These are phyloP conservation scores for Phanerodontia chrysosporium DNA, from an alignment of 768 basidiomycete species.

Conservation along the genomic window DNA sequence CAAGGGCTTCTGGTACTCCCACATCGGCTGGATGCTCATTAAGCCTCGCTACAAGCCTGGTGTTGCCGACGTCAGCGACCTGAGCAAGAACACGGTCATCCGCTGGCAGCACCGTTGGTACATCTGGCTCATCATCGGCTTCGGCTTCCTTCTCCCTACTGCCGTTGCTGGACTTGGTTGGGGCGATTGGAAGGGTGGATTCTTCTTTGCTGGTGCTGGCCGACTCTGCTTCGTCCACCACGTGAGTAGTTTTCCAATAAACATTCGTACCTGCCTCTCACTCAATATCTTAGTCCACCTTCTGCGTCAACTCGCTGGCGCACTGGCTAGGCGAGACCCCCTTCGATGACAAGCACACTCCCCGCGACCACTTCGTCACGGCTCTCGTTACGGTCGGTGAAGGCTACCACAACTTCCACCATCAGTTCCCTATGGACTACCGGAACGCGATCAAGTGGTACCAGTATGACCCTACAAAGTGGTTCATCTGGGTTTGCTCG, in stretches of 20 bases:
- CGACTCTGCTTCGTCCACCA: conserved; percentile 86
- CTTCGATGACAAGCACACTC: conserved; percentile 94
- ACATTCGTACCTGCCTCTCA: conserved; percentile 2
- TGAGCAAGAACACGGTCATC: conserved; percentile 75
- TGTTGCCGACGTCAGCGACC: conserved; percentile 84
- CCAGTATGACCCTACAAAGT: conserved; percentile 90
- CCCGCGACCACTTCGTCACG: conserved; percentile 84
- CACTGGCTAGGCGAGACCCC: conserved; percentile 94
- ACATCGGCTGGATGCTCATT: conserved; percentile 91
- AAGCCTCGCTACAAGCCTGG: conserved; percentile 88
- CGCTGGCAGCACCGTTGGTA: conserved; percentile 88
- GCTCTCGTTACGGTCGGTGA: conserved; percentile 91
- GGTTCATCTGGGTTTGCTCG: conserved; percentile 73
- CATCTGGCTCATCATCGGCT: conserved; percentile 58
- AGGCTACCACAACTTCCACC: conserved; percentile 98
- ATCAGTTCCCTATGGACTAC: conserved; percentile 96
- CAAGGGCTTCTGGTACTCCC: conserved; percentile 81
- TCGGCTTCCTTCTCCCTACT: conserved; percentile 74
- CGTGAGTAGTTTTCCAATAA: conserved; percentile 27
- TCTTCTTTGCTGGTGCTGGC: conserved; percentile 76
- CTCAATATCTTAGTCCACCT: conserved; percentile 64
- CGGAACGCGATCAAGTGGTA: conserved; percentile 94
- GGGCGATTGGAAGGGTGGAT: conserved; percentile 85
- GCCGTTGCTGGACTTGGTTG: conserved; percentile 73
- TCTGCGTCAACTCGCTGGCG: conserved; percentile 95